phyloP scores from a whole-genome alignment of 306 rosid species.

The Nissolia schottii region DNA sequence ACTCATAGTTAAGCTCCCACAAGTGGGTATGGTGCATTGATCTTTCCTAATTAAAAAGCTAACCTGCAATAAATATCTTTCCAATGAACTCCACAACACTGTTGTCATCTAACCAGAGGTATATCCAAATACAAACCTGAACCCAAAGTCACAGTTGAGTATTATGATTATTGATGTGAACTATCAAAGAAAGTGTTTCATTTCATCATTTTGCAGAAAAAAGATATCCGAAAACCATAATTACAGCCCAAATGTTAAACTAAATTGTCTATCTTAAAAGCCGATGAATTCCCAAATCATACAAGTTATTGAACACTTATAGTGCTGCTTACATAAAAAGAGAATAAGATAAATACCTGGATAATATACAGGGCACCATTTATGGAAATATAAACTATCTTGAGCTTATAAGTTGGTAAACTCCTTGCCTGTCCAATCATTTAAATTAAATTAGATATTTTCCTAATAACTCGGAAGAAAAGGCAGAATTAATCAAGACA shows the following conservation, averaged over 20 bases:
- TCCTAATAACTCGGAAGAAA: not conserved
- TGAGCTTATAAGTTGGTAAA: constrained; percentile 82
- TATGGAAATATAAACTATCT: constrained; percentile 59
- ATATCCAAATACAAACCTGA: constrained; percentile 87
- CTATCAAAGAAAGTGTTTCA: not conserved
- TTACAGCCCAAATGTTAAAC: not conserved
- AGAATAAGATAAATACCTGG: constrained; percentile 52
- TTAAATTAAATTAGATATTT: not conserved
- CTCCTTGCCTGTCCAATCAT: constrained; percentile 73
- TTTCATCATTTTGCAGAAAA: constrained; percentile 15
- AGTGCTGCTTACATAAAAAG: not conserved
- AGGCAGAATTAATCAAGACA: not conserved
- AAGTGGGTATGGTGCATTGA: not conserved
- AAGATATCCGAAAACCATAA: not conserved
- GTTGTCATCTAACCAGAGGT: constrained; percentile 70
- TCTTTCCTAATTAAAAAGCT: constrained; percentile 25
- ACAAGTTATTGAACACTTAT: not conserved
- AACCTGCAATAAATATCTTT: constrained; percentile 87
- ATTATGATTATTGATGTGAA: constrained; percentile 14
- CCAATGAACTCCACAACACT: constrained; percentile 58
- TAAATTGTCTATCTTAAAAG: not conserved
- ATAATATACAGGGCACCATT: constrained; percentile 63
- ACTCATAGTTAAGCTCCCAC: constrained; percentile 10
- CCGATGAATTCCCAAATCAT: not conserved
- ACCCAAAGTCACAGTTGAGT: constrained; percentile 22